Conservation (phyloP, 1,139 yeast species). For the Blastobotrys ciferrii region DNA sequence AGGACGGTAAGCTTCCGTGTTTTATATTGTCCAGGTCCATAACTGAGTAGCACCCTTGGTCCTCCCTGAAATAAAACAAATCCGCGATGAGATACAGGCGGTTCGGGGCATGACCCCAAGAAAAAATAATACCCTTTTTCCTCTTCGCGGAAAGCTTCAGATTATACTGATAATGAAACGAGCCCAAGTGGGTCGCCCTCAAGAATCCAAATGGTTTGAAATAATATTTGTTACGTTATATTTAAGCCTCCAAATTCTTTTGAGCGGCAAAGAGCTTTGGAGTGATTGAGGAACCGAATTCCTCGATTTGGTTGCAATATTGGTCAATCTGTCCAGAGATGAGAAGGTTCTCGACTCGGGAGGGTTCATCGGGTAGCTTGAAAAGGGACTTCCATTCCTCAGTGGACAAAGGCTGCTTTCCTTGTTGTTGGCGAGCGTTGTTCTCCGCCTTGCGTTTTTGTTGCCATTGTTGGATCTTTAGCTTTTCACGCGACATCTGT, state of each 20-base stretch:
- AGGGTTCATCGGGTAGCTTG: constrained; percentile 73
- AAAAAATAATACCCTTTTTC: too few species aligned
- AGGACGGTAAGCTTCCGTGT: too few species aligned
- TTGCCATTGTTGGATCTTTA: constrained; percentile 73
- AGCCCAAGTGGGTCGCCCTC: background rate
- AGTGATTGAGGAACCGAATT: constrained; percentile 56
- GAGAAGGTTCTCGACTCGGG: constrained; percentile 70
- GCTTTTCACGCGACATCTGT: constrained; percentile 66
- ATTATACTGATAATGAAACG: too few species aligned
- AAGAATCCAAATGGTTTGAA: background rate
- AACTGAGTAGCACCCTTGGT: too few species aligned
- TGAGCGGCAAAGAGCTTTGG: constrained; percentile 48
- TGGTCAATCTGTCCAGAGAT: constrained; percentile 68
- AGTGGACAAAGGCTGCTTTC: constrained; percentile 51
- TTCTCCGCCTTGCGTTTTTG: constrained; percentile 70
- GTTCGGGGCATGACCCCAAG: too few species aligned
- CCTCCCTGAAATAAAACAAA: too few species aligned
- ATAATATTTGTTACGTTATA: constrained; percentile 1
- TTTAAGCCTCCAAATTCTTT: constrained; percentile 12
- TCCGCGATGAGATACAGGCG: too few species aligned
- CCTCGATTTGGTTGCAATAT: constrained; percentile 66
- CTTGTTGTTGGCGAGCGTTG: constrained; percentile 52
- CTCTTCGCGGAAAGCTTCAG: too few species aligned
- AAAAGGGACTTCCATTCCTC: constrained; percentile 69
- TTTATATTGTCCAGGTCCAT: too few species aligned